Conservation (phyloP, 2,329 filamentous ascomycete species). For the Colletotrichum ledebouriae region DNA sequence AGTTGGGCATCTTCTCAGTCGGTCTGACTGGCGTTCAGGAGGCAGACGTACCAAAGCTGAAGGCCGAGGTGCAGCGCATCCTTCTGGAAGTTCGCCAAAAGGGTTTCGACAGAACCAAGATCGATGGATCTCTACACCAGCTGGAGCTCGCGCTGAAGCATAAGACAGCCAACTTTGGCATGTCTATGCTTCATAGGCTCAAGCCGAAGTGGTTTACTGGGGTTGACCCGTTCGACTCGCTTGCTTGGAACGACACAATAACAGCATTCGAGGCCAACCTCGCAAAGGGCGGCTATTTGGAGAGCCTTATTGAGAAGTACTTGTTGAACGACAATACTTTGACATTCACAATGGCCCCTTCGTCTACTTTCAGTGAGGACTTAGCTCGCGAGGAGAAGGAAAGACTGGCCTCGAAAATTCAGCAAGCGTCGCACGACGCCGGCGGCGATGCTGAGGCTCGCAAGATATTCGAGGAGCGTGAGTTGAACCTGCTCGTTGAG, state of each 20-base stretch:
- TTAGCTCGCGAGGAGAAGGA: conserved; percentile 82
- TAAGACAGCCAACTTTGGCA: conserved; percentile 95
- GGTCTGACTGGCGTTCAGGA: conserved; percentile 91
- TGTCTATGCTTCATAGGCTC: conserved; percentile 88
- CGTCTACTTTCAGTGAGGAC: conserved; percentile 78
- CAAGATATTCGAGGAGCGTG: conserved; percentile 79
- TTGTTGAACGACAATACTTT: conserved; percentile 88
- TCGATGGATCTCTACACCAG: conserved; percentile 94
- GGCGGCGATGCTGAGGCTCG: conserved; percentile 80
- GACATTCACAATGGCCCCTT: conserved; percentile 95
- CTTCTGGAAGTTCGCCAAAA: conserved; percentile 77
- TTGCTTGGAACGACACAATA: conserved; percentile 93
- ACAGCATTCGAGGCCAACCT: conserved; percentile 84
- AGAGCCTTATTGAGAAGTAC: conserved; percentile 89
- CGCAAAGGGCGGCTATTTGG: conserved; percentile 83
- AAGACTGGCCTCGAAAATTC: conserved; percentile 81
- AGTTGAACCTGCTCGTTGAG: conserved; percentile 83
- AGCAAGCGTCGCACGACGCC: conserved; percentile 75
- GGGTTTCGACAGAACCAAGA: conserved; percentile 90
- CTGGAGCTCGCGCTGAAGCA: conserved; percentile 94
- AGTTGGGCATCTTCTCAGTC: conserved; percentile 86
- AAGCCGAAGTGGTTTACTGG: conserved; percentile 97
- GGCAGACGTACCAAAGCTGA: conserved; percentile 82
- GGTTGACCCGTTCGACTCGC: conserved; percentile 88
- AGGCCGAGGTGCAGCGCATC: conserved; percentile 79